A percentile compares a stretch with the other conserved stretches of the same genome.
Conservation (phyloP, 2,329 filamentous ascomycete species). For the Trichoderma koningii region DNA sequence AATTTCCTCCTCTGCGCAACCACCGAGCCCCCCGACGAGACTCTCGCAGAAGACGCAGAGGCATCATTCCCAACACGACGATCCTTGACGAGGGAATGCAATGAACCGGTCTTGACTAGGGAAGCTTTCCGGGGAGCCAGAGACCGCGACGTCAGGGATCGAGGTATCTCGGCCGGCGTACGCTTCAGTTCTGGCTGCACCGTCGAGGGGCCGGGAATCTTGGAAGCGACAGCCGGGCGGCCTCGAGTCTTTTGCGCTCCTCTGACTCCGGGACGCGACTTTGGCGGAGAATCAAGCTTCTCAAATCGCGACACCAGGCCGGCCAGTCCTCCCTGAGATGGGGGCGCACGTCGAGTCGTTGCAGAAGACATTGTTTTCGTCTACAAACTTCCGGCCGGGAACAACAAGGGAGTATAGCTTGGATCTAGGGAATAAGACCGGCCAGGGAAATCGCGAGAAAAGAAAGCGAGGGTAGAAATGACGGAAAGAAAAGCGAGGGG, state of each 20-base stretch:
- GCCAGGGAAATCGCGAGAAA: not conserved
- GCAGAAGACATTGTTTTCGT: not conserved
- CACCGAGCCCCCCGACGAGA: conserved; percentile 21
- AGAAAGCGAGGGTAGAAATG: not conserved
- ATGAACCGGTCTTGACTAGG: not conserved
- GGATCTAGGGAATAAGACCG: not conserved
- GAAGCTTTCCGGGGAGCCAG: not conserved
- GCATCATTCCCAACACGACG: not conserved
- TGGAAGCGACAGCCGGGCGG: not conserved
- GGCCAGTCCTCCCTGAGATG: conserved; percentile 33
- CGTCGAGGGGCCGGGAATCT: not conserved
- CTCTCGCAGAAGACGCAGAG: not conserved
- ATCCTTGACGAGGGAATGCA: not conserved
- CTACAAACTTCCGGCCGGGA: not conserved
- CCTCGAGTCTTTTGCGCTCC: not conserved
- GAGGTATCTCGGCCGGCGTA: not conserved
- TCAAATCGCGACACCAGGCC: conserved; percentile 44
- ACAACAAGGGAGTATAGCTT: no score
- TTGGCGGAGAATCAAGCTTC: conserved; percentile 33
- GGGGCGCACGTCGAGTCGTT: conserved; percentile 3
- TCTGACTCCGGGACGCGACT: not conserved
- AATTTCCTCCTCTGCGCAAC: conserved; percentile 34
- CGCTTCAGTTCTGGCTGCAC: not conserved
- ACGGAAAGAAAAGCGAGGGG: conserved; percentile 3
- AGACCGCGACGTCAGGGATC: not conserved